phyloP scores from a whole-genome alignment of 805 yeast species.

The Yamadazyma kitorensis region DNA sequence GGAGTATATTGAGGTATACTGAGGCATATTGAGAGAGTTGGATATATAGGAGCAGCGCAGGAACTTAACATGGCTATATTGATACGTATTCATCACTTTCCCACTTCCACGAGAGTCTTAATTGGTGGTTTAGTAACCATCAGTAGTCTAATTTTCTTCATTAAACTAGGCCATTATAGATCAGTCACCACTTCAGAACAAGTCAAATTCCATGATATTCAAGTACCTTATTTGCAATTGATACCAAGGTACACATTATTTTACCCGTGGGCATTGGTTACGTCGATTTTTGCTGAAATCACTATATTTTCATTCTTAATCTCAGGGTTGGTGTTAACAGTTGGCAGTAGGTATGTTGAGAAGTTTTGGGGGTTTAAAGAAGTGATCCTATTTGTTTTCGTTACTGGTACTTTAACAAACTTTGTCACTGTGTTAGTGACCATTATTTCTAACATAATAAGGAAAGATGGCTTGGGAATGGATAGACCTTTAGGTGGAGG shows the following conservation, averaged over 20 bases:
- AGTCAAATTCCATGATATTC: conserved; percentile 36
- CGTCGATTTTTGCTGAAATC: conserved; percentile 65
- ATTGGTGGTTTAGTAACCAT: conserved; percentile 36
- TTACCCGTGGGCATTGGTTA: conserved; percentile 63
- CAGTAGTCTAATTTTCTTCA: conserved; percentile 22
- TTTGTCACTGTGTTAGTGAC: conserved; percentile 45
- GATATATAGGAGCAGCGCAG: not conserved
- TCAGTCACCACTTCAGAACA: conserved; percentile 7
- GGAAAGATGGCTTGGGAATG: conserved; percentile 36
- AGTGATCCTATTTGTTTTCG: conserved; percentile 46
- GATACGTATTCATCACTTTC: conserved; percentile 24
- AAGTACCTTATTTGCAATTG: conserved; percentile 59
- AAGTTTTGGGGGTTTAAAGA: conserved; percentile 51
- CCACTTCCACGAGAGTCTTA: conserved; percentile 48
- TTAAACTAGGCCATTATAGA: conserved; percentile 17
- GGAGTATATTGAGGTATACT: too few species aligned
- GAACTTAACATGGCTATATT: conserved; percentile 11
- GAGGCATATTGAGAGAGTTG: too few species aligned
- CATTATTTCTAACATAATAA: conserved; percentile 32
- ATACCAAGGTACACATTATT: conserved; percentile 55
- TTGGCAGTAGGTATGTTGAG: conserved; percentile 47
- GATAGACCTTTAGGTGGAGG: conserved; percentile 52
- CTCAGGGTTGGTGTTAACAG: conserved; percentile 33
- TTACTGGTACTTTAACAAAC: conserved; percentile 60
- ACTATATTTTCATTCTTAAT: conserved; percentile 44